Percentiles rank a stretch among this genome's conserved stretches.
phyloP scores from a whole-genome alignment of 257 asterid species.

The Fraxinus pennsylvanica region DNA sequence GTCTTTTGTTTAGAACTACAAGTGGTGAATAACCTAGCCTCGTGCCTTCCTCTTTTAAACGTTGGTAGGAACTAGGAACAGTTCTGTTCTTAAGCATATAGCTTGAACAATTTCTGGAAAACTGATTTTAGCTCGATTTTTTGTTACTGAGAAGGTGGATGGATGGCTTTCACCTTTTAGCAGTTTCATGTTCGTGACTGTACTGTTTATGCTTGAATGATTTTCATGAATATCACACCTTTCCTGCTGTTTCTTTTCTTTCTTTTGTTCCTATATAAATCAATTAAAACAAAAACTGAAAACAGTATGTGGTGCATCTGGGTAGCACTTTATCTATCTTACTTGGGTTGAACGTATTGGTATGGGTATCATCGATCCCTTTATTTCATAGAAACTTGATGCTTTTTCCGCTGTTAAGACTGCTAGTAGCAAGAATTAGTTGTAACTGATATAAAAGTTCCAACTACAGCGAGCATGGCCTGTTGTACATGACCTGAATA shows the following conservation, averaged over 20 bases:
- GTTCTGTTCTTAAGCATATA: background rate
- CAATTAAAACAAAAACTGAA: background rate
- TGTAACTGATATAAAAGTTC: background rate
- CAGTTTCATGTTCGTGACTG: background rate
- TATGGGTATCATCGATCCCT: background rate
- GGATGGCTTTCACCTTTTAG: background rate
- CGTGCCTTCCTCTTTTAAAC: background rate
- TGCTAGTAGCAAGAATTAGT: background rate
- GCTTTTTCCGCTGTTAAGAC: background rate
- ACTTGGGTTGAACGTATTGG: background rate
- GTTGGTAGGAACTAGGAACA: background rate
- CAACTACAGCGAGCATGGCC: background rate
- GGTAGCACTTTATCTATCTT: background rate
- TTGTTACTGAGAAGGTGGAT: background rate
- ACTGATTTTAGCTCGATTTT: background rate
- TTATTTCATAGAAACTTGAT: background rate
- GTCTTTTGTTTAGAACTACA: background rate
- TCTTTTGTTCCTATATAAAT: background rate
- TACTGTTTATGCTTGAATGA: background rate
- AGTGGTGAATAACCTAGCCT: background rate
- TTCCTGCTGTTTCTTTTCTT: background rate
- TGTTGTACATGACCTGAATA: background rate
- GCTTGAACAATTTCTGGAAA: background rate
- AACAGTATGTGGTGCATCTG: background rate
- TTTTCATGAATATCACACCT: background rate